phyloP scores from a whole-genome alignment of 495 filamentous ascomycete genomes.

The Podospora fimiseda region DNA sequence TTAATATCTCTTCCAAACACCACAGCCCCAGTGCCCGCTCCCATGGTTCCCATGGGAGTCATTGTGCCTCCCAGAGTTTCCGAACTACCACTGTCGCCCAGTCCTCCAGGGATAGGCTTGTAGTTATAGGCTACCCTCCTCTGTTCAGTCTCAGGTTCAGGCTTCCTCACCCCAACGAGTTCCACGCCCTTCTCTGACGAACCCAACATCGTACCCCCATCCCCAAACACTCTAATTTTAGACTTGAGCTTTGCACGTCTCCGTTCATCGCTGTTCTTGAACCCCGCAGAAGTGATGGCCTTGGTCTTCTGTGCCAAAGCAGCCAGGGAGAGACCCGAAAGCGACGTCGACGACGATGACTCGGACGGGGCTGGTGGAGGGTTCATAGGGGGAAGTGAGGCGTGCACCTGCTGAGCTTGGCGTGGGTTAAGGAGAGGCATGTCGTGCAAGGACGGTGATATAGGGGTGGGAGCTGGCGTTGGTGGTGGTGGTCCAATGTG shows the following conservation, averaged over 20 bases:
- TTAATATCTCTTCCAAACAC: not conserved
- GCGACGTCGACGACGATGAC: not conserved
- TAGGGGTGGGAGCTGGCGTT: not conserved
- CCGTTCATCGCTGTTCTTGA: not conserved
- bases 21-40: not conserved
- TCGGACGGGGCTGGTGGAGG: not conserved
- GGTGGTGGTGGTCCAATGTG: not conserved
- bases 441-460: not conserved
- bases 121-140: not conserved
- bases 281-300: not conserved
- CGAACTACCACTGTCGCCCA: no score
- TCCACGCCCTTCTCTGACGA: not conserved
- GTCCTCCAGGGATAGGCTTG: no score
- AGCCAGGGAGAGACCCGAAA: not conserved
- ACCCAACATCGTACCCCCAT: slow-evolving; percentile 5
- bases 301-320: not conserved
- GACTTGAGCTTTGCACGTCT: not conserved
- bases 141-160: not conserved
- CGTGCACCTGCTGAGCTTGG: not conserved
- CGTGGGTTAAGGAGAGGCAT: not conserved
- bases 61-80: no score
- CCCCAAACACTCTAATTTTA: slow-evolving; percentile 6
- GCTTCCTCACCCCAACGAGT: not conserved
- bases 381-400: not conserved
- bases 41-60: no score